Conservation (phyloP, 352 stramenopile genomes). For the Pythium pectinolyticum region DNA sequence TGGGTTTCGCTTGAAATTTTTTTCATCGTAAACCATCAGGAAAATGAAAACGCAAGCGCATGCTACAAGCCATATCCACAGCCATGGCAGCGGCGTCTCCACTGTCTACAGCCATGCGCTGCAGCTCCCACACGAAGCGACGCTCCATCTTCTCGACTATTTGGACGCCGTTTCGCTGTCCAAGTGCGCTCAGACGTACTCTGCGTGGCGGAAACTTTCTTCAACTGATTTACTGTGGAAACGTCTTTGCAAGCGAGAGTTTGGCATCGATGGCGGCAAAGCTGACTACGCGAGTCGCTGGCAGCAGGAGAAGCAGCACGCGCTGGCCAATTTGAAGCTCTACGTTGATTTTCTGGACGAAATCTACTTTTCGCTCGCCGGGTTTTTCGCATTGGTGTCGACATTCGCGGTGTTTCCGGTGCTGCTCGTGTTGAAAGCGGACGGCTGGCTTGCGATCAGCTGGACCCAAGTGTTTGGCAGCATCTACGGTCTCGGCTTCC, state of each 20-base stretch:
- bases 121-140: conserved; percentile 16
- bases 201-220: conserved; percentile 16
- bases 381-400: conserved; percentile 13
- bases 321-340: conserved; percentile 21
- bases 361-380: conserved; percentile 20
- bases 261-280: conserved; percentile 24
- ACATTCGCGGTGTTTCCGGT: conserved; percentile 14
- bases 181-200: conserved; percentile 19
- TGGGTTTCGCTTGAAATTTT: no score
- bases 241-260: conserved; percentile 20
- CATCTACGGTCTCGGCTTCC: conserved; percentile 21
- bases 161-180: conserved; percentile 26
- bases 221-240: conserved; percentile 17
- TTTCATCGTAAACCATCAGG: neutral
- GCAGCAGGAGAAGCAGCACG: conserved; percentile 18
- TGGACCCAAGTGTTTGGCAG: conserved; percentile 23
- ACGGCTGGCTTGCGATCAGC: conserved; percentile 15
- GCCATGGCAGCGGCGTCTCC: neutral
- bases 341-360: conserved; percentile 30
- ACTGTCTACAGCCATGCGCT: neutral
- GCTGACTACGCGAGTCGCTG: conserved; percentile 26
- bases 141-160: conserved; percentile 26
- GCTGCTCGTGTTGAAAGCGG: conserved; percentile 16
- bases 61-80: no score
- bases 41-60: no score